phyloP scores from a whole-genome alignment of 129 eudicot species.

The Sambucus nigra region DNA sequence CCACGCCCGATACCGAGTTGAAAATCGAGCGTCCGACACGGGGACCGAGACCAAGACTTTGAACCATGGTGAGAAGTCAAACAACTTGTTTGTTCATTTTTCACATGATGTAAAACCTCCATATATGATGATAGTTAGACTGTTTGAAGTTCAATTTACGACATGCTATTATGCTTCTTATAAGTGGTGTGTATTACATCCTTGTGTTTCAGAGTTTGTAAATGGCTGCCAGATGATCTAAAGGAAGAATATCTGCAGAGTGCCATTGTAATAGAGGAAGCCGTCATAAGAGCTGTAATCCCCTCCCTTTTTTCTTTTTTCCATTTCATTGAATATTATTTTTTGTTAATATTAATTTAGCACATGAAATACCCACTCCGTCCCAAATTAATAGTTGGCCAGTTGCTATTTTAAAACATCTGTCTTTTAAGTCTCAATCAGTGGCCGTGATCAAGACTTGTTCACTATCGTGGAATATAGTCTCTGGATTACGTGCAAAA shows the following conservation, averaged over 20 bases:
- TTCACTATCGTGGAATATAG: no score
- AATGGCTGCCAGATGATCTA: slow-evolving; percentile 65
- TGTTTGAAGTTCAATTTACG: neutral
- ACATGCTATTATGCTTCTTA: neutral
- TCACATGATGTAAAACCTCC: neutral
- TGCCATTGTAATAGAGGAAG: slow-evolving; percentile 48
- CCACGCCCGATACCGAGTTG: no score
- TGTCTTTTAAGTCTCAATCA: no score
- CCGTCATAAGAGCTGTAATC: slow-evolving; percentile 58
- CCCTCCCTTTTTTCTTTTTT: neutral
- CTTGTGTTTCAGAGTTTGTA: slow-evolving; percentile 47
- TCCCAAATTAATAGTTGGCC: no score
- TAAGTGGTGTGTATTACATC: neutral
- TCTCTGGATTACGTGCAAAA: no score
- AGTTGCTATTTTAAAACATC: no score
- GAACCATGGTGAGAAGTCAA: neutral
- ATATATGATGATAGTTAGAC: neutral
- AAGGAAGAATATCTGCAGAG: slow-evolving; percentile 52
- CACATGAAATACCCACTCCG: no score
- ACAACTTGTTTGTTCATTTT: neutral
- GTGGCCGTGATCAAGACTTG: no score
- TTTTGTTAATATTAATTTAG: no score
- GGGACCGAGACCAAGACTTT: no score
- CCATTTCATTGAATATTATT: no score
- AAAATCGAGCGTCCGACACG: no score